Evolutionary conservation across 768 basidiomycete species (phyloP).

Genomic region (Candolleomyces efflorescens): DNA sequence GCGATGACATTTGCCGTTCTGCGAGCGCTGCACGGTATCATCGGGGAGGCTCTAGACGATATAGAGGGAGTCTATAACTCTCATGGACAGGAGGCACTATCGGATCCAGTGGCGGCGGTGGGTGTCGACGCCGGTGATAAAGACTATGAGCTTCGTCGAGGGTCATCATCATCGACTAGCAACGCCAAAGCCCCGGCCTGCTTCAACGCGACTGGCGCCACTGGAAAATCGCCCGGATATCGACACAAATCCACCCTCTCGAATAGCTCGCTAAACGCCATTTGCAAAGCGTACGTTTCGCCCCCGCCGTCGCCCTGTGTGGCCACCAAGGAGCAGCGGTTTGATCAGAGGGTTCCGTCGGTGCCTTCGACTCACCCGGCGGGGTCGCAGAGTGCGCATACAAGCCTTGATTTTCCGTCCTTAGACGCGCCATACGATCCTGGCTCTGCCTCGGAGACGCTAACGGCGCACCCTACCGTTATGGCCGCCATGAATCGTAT

Average conservation of each 20-base stretch:
- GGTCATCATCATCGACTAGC: background rate
- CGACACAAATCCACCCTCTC: slow-evolving; percentile 1
- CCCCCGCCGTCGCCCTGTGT: slow-evolving; percentile 30
- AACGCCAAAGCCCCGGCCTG: background rate
- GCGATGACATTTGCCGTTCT: slow-evolving; percentile 60
- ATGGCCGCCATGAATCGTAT: slow-evolving; percentile 58
- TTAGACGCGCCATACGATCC: slow-evolving; percentile 45
- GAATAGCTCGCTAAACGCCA: slow-evolving; percentile 5
- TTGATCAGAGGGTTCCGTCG: background rate
- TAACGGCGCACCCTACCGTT: slow-evolving; percentile 58
- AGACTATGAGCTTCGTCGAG: slow-evolving; percentile 5
- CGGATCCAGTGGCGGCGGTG: slow-evolving; percentile 4
- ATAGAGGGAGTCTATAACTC: slow-evolving; percentile 56
- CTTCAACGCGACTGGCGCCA: background rate
- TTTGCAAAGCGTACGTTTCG: slow-evolving; percentile 25
- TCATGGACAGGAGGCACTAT: slow-evolving; percentile 14
- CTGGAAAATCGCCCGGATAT: background rate
- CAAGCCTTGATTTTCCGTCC: slow-evolving; percentile 50
- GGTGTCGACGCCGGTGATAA: slow-evolving; percentile 11
- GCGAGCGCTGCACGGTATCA: slow-evolving; percentile 58
- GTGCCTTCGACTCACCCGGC: too few species aligned
- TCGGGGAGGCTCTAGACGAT: slow-evolving; percentile 65
- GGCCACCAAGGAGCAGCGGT: slow-evolving; percentile 8
- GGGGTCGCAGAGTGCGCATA: too few species aligned
- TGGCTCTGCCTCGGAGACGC: slow-evolving; percentile 44